Evolutionary conservation across 768 basidiomycete species (phyloP), one percentile per base, ranked within the genome.

Genomic region (Postia placenta): DNA sequence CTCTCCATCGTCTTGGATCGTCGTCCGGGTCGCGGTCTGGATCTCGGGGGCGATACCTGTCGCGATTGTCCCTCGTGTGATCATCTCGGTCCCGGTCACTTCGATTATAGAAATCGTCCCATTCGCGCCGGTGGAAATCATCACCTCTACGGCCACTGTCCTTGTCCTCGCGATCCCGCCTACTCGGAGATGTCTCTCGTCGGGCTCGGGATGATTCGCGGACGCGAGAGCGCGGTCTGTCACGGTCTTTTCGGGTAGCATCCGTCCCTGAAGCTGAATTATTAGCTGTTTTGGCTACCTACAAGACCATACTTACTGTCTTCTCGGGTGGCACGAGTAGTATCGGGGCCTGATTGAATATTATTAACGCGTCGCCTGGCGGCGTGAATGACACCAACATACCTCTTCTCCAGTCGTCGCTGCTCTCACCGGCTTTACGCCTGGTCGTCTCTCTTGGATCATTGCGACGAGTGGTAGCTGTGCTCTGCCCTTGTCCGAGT

Each of bases 361-460:
- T 33, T 33, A 33, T 7, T 15, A 7, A 15, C 30, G n/a, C n/a
- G n/a, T 33, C 30, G 30, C 9, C 30, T 7, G 15, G 30, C 15
- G 9, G 30, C 7, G 30, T 33, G 15, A 15, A 33, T 33, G n/a
- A n/a, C n/a, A 37, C 15, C 7, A 42, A 66, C 75, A 54, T 57
- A 88, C 89, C 85, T 79, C 86, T 76, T 62, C 89, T 76, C 89
- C 89, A 92, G 60, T 92, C 89, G 57, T 91, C 87, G 57, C 79
- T 82, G 22, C 72, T 73, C 63, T 91, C 89, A 30, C 82, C 85
- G 38, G 74, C 72, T 66, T 84, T 85, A 69, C 81, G 83, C 70
- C 79, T 85, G 39, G 69, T 59, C 47, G 69, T 53, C 24, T 89
- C 87, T 58, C 82, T 73, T 23, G 71, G 69, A 50, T 88, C 85